phyloP scores from a whole-genome alignment of 2,329 filamentous ascomycete genomes.

The Arthroderma sp. region DNA sequence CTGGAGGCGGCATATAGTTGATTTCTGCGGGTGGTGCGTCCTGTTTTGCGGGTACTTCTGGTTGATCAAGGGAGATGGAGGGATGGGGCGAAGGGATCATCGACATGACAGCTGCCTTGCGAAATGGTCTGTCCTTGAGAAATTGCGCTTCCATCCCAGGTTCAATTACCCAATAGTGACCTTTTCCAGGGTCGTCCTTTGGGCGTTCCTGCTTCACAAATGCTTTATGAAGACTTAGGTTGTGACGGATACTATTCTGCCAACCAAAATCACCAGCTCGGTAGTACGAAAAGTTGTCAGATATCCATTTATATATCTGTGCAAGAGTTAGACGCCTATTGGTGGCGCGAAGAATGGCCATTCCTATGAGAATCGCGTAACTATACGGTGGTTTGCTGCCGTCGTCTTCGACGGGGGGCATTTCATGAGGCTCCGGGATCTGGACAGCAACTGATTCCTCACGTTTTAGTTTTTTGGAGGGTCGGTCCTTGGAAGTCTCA shows the following conservation, averaged over 20 bases:
- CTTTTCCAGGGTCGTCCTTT: conserved; percentile 94
- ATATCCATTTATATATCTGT: conserved; percentile 99
- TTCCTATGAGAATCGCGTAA: conserved; percentile 89
- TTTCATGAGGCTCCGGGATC: conserved; percentile 62
- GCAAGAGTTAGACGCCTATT: conserved; percentile 73
- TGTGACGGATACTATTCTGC: conserved; percentile 99
- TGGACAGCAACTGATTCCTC: conserved; percentile 36
- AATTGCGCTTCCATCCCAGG: conserved; percentile 81
- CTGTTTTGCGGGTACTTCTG: conserved; percentile 4
- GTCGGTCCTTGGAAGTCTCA: conserved; percentile 57
- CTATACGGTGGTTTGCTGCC: conserved; percentile 81
- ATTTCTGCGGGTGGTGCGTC: conserved; percentile 6
- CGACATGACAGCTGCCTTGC: conserved; percentile 31
- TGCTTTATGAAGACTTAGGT: conserved; percentile 90
- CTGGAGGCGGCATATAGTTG: conserved; percentile 7
- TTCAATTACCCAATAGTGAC: conserved; percentile 92
- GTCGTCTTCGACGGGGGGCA: conserved; percentile 70
- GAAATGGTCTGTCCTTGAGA: conserved; percentile 65
- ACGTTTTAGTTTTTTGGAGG: conserved; percentile 54
- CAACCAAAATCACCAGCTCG: conserved; percentile 72
- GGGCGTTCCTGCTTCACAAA: conserved; percentile 92
- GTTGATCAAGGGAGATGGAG: neutral
- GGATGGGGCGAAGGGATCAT: conserved; percentile 20
- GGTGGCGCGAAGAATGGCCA: conserved; percentile 84
- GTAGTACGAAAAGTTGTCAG: conserved; percentile 86